Evolutionary conservation across 2,329 filamentous ascomycete genomes (phyloP).

Genomic region (Didymella exigua): DNA sequence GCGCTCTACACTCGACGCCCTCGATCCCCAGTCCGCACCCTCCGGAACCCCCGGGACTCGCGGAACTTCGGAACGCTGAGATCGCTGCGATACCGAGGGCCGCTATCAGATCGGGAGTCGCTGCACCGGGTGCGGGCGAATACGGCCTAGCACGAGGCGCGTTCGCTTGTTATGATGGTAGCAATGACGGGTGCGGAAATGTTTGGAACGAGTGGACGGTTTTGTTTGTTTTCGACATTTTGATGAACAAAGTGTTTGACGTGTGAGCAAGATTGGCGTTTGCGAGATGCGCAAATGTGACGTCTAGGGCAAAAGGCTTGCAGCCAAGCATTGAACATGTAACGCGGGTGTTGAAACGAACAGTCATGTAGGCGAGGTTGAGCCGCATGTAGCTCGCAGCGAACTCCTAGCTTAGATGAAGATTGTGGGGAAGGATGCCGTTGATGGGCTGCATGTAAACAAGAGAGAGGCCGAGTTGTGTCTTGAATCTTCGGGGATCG

Average conservation of each 20-base stretch:
- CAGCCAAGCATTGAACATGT: not conserved
- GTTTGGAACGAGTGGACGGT: not conserved
- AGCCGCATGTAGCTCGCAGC: not conserved
- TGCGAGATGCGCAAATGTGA: not conserved
- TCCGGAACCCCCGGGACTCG: no score
- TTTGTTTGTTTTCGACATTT: not conserved
- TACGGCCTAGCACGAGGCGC: not conserved
- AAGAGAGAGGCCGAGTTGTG: no score
- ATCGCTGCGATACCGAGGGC: no score
- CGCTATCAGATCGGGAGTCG: no score
- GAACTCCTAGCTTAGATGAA: not conserved
- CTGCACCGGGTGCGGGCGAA: not conserved
- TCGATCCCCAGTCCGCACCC: no score
- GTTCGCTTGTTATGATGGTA: not conserved
- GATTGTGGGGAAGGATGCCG: not conserved
- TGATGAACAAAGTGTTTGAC: not conserved
- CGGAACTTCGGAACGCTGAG: no score
- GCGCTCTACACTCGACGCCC: not conserved
- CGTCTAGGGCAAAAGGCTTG: not conserved
- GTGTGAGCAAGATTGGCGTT: no score
- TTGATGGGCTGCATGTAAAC: no score
- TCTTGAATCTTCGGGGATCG: no score
- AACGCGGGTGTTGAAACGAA: not conserved
- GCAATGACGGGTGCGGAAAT: not conserved
- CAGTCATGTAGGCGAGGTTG: not conserved